Conservation (phyloP, 176 grass and related monocot species). For the Raddia distichophylla region DNA sequence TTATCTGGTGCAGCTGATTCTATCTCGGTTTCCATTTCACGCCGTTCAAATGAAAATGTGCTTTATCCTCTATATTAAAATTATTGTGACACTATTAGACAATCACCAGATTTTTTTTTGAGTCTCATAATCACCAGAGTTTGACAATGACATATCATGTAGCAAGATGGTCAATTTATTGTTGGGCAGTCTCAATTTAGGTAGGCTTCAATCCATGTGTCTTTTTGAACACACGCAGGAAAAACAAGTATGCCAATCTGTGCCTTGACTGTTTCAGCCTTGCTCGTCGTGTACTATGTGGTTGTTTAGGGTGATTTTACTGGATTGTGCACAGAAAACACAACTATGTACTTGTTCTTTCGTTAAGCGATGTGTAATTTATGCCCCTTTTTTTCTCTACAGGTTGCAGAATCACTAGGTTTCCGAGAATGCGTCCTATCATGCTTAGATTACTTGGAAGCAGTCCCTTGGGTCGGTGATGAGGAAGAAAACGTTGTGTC, state of each 20-base stretch:
- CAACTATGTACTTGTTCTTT: not conserved
- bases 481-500: slow-evolving; percentile 84
- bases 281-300: not conserved
- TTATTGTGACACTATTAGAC: not conserved
- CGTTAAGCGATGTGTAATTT: not conserved
- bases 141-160: not conserved
- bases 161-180: not conserved
- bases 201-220: not conserved
- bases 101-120: not conserved
- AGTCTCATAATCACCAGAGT: not conserved
- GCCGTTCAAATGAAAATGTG: not conserved
- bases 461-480: slow-evolving; percentile 79
- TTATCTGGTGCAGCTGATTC: not conserved
- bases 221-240: not conserved
- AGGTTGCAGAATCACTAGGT: slow-evolving; percentile 77
- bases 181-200: not conserved
- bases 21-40: slow-evolving; percentile 7
- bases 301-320: not conserved
- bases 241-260: not conserved
- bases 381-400: slow-evolving; percentile 17
- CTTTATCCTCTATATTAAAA: not conserved
- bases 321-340: not conserved
- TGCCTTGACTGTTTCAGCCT: not conserved
- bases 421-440: slow-evolving; percentile 64
- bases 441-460: slow-evolving; percentile 85